These are phyloP conservation scores for Thelonectria blattea DNA, from an alignment of 2,329 filamentous ascomycete genomes.

Conservation along the genomic window DNA sequence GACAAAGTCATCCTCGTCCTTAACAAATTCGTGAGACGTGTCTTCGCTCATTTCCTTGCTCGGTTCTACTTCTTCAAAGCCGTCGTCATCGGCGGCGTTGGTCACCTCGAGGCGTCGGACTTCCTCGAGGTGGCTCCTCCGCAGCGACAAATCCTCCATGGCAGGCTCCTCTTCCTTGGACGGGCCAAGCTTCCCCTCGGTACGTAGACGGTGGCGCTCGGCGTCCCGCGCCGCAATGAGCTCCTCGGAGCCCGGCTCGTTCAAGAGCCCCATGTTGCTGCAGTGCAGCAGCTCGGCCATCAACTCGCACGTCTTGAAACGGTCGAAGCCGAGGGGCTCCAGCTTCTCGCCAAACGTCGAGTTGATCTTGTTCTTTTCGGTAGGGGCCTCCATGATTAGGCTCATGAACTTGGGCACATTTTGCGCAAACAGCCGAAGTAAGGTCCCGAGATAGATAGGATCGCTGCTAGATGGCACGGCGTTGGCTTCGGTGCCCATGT, in stretches of 20 bases:
- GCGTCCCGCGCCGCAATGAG: conserved; percentile 80
- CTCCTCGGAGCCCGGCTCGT: conserved; percentile 88
- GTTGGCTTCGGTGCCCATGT: conserved; percentile 81
- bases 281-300: conserved; percentile 98
- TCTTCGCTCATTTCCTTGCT: conserved; percentile 75
- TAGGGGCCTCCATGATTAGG: conserved; percentile 79
- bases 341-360: conserved; percentile 92
- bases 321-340: conserved; percentile 93
- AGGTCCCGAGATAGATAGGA: conserved; percentile 91
- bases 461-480: conserved; percentile 83
- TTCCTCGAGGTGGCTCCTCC: conserved; percentile 61
- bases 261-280: conserved; percentile 97
- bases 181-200: conserved; percentile 72
- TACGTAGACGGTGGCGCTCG: conserved; percentile 80
- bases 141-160: conserved; percentile 67
- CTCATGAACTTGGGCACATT: conserved; percentile 95
- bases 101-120: conserved; percentile 77
- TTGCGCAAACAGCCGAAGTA: conserved; percentile 86
- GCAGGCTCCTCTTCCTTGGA: conserved; percentile 47
- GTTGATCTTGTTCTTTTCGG: conserved; percentile 75
- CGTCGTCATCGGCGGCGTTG: conserved; percentile 83
- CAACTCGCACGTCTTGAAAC: conserved; percentile 98
- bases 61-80: conserved; percentile 86
- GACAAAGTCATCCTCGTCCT: conserved; percentile 76
- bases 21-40: conserved; percentile 71